Evolutionary conservation across 78 protist genomes (phyloP).

Genomic region (Chrysochromulina tobinii): DNA sequence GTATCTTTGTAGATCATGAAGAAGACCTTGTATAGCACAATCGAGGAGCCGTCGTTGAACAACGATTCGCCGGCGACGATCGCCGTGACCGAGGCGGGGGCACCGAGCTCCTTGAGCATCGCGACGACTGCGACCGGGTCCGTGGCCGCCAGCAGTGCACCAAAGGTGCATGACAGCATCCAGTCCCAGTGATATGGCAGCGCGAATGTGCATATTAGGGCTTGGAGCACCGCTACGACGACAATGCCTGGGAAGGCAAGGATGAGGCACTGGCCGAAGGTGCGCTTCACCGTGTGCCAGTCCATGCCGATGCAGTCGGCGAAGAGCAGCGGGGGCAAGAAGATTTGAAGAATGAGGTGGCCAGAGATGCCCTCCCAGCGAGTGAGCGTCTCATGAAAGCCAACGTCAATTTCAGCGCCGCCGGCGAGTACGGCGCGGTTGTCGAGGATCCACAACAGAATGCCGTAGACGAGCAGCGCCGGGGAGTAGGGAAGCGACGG

Average conservation of each 20-base stretch:
- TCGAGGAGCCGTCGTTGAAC: conserved; percentile 69
- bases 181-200: conserved; percentile 28
- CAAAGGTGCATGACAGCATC: not conserved
- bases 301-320: not conserved
- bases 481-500: too few species aligned
- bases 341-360: not conserved
- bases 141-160: conserved; percentile 67
- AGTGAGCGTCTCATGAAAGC: not conserved
- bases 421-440: too few species aligned
- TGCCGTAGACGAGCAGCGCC: too few species aligned
- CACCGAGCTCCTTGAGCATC: conserved; percentile 69
- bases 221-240: conserved; percentile 30
- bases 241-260: conserved; percentile 59
- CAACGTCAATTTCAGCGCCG: too few species aligned
- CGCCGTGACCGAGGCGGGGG: conserved; percentile 31
- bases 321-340: conserved; percentile 12
- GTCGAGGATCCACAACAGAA: too few species aligned
- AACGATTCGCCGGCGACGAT: conserved; percentile 75
- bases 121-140: conserved; percentile 87
- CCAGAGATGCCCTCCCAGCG: not conserved
- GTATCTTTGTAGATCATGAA: not conserved
- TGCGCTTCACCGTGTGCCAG: conserved; percentile 14
- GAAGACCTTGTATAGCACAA: not conserved
- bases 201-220: not conserved
- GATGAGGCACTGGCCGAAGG: conserved; percentile 9